Evolutionary conservation across 768 basidiomycete genomes (phyloP), one percentile per base, ranked within the genome.

Genomic region (Mycena leptocephala): DNA sequence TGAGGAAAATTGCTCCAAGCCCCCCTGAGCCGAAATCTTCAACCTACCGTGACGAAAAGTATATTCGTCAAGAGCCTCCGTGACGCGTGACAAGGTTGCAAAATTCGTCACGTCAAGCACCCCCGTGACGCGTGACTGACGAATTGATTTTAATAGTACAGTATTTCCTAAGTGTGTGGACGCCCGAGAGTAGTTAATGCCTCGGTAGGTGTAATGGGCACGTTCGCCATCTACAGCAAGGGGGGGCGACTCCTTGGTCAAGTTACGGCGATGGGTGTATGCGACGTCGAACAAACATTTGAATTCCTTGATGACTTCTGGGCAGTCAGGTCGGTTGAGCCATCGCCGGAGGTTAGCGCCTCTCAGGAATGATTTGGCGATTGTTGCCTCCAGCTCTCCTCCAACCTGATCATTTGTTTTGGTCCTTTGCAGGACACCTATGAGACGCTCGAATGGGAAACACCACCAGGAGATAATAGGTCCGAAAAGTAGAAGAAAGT

Each of bases 391-490:
- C 35, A 72, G 39, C 13, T 70, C 56, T 11, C 77, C 56, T 74
- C 86, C 84, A 71, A 78, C 66, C n/a, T 81, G 78, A 55, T 84
- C 72, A 73, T 87, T 88, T 2, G 70, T 83, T 5, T 82, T 78
- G 3, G 87, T 71, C 4, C 74, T 75, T 63, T 89, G 85, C 1
- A 88, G 70, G 6, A 72, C 70, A 3, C 88, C 85, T 41, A 88
- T 87, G 13, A 87, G 70, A 0, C 79, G 75, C 73, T 89, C 85
- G 68, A 86, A 87, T 0, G 85, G 85, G 72, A 86, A 88, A 22
- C 77, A 81, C 85, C 84, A 88, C 88, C 87, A 89, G 1, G 81
- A 82, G 1, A 77, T 79, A 0, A 85, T 75, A 2, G 86, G 86
- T 0, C 88, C 84, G 68, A 87, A 87, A 3, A 82, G 75, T 0